phyloP scores from a whole-genome alignment of 192 early-diverging fungal genomes.

The Entophlyctis helioformis region DNA sequence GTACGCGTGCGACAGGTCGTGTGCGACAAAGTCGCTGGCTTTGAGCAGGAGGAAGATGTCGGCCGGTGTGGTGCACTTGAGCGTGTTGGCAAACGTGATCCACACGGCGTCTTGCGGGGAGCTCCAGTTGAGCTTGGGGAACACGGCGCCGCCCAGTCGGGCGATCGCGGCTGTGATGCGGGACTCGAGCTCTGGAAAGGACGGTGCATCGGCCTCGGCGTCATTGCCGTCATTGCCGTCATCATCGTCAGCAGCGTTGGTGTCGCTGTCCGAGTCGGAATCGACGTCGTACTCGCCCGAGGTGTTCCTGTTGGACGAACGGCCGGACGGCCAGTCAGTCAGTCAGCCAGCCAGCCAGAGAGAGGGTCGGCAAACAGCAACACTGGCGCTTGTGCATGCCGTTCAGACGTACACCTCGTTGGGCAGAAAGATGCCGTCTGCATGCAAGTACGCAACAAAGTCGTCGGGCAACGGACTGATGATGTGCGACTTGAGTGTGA shows the following conservation, averaged over 20 bases:
- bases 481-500: conserved; percentile 62
- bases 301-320: conserved; percentile 3
- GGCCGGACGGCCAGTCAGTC: too few species aligned
- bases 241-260: conserved; percentile 14
- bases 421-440: conserved; percentile 81
- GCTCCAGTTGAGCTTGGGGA: conserved; percentile 94
- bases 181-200: conserved; percentile 52
- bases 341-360: too few species aligned
- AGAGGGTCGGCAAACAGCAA: too few species aligned
- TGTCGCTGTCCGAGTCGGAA: conserved; percentile 8
- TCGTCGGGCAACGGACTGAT: conserved; percentile 56
- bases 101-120: conserved; percentile 86
- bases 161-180: conserved; percentile 55
- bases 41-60: conserved; percentile 89
- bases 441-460: conserved; percentile 75
- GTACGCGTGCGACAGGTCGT: conserved; percentile 68
- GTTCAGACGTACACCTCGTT: conserved; percentile 48
- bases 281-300: too few species aligned
- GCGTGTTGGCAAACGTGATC: conserved; percentile 67
- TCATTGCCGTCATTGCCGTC: conserved; percentile 24
- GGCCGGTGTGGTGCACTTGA: conserved; percentile 60
- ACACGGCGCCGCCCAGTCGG: conserved; percentile 64
- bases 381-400: too few species aligned
- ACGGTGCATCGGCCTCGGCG: conserved; percentile 31
- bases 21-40: conserved; percentile 76